These are phyloP conservation scores for Babesia bovis DNA, from an alignment of 169 alveolate species.

Conservation along the genomic window DNA sequence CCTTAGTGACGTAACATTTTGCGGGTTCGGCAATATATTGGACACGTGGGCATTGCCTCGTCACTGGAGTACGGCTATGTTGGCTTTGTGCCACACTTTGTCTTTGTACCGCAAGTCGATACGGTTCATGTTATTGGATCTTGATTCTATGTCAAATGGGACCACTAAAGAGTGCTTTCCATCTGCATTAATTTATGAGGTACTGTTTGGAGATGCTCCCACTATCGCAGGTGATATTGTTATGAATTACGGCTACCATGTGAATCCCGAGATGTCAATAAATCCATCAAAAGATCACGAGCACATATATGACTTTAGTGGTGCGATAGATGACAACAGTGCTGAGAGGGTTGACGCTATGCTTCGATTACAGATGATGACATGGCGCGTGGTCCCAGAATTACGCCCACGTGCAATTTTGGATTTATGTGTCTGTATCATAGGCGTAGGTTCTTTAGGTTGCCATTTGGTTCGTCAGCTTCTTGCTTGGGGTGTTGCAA, in stretches of 20 bases:
- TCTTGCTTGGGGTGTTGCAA: constrained; percentile 73
- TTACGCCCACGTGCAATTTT: constrained; percentile 56
- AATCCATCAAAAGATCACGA: constrained; percentile 1
- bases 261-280: neutral
- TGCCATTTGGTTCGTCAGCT: constrained; percentile 69
- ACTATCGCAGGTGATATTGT: neutral
- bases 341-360: constrained; percentile 59
- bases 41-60: constrained; percentile 6
- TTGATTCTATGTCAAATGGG: neutral
- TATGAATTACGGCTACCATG: constrained; percentile 8
- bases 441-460: constrained; percentile 80
- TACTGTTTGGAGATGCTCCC: neutral
- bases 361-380: constrained; percentile 69
- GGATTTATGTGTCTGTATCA: constrained; percentile 51
- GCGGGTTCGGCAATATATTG: constrained; percentile 15
- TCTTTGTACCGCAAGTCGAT: neutral
- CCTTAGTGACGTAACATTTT: neutral
- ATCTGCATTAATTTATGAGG: constrained; percentile 5
- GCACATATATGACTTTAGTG: constrained; percentile 16
- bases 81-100: constrained; percentile 11
- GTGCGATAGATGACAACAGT: constrained; percentile 40
- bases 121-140: constrained; percentile 2
- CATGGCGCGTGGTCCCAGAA: constrained; percentile 72
- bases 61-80: constrained; percentile 27
- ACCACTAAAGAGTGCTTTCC: neutral